Percentiles rank a stretch among this genome's conserved stretches.
phyloP scores from a whole-genome alignment of 805 yeast genomes.

The Saccharomycopsis schoenii region DNA sequence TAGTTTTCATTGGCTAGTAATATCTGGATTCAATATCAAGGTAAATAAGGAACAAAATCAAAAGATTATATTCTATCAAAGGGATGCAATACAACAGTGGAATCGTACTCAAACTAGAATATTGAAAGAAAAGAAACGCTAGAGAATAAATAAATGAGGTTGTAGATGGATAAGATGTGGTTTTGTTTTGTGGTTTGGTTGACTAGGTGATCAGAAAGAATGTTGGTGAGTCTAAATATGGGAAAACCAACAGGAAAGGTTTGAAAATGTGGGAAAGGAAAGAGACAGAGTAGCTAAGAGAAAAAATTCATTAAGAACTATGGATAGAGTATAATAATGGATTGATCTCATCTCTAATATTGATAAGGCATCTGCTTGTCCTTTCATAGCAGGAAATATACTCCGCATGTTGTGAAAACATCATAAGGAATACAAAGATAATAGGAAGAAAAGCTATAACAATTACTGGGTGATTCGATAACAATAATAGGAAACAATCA shows the following conservation, averaged over 20 bases:
- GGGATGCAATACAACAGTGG: not conserved
- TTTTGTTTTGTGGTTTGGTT: not conserved
- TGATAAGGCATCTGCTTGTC: not conserved
- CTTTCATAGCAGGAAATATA: not conserved
- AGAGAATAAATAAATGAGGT: not conserved
- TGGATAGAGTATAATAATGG: not conserved
- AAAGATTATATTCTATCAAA: not conserved
- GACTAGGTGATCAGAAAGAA: not conserved
- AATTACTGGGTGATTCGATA: not conserved
- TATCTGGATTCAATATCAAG: not conserved
- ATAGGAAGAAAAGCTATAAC: not conserved
- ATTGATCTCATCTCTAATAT: not conserved
- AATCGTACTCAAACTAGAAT: not conserved
- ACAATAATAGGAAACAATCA: not conserved
- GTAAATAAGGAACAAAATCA: not conserved
- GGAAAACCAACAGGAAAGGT: not conserved
- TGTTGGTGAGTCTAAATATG: not conserved
- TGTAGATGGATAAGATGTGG: not conserved
- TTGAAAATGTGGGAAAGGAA: not conserved
- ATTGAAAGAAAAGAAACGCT: not conserved
- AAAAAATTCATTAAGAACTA: not conserved
- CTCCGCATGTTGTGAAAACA: not conserved
- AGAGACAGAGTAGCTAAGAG: not conserved
- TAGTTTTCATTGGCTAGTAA: not conserved
- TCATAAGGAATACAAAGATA: not conserved